Evolutionary conservation across 257 asterid species (phyloP).

Genomic region (Solanum pimpinellifolium): DNA sequence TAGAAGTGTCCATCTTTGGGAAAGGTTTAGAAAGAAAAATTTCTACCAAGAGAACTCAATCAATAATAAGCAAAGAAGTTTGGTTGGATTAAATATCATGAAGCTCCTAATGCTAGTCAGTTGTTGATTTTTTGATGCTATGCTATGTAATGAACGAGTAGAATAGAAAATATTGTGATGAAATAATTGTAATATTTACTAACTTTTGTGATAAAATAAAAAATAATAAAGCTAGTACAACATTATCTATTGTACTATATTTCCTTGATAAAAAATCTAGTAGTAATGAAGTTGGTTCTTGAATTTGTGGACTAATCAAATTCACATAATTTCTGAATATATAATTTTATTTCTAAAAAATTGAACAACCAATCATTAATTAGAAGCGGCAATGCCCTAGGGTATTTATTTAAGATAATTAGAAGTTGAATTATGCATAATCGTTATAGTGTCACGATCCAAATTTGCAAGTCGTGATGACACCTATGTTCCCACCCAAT

Average conservation of each 20-base stretch:
- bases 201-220: background rate
- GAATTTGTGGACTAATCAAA: no score
- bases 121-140: conserved; percentile 23
- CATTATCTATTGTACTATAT: background rate
- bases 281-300: no score
- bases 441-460: background rate
- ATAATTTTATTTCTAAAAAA: no score
- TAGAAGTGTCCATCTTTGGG: conserved; percentile 67
- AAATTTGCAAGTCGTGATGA: no score
- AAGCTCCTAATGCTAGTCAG: conserved; percentile 60
- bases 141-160: conserved; percentile 11
- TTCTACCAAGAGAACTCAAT: conserved; percentile 29
- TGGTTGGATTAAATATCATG: conserved; percentile 63
- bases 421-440: background rate
- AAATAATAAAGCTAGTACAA: background rate
- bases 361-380: background rate
- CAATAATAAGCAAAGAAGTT: conserved; percentile 31
- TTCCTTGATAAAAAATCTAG: background rate
- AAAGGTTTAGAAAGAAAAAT: conserved; percentile 49
- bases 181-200: background rate
- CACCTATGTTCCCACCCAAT: no score
- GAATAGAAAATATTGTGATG: background rate
- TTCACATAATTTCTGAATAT: no score
- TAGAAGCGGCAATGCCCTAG: background rate
- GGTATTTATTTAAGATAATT: background rate